These are phyloP conservation scores for Auricularia sp. DNA, from an alignment of 768 basidiomycete genomes.

Conservation along the genomic window DNA sequence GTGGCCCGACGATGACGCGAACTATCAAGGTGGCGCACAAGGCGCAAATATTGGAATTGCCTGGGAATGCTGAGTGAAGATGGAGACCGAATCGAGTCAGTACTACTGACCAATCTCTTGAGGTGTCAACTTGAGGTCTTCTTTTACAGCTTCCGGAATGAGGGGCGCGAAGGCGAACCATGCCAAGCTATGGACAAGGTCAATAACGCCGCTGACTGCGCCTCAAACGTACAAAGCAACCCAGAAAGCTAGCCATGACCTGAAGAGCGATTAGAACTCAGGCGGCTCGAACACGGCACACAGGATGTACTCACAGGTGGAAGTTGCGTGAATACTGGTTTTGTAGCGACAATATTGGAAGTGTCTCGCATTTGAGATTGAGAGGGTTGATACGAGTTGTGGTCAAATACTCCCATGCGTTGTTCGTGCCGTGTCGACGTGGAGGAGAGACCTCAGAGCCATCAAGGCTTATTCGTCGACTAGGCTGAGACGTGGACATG, in stretches of 20 bases:
- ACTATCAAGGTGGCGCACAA: slow-evolving; percentile 40
- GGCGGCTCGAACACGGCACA: neutral
- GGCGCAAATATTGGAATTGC: slow-evolving; percentile 42
- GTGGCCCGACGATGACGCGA: slow-evolving; percentile 39
- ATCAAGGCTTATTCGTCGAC: too few species aligned
- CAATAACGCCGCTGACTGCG: neutral
- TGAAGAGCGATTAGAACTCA: slow-evolving; percentile 1
- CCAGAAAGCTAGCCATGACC: slow-evolving; percentile 36
- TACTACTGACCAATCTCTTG: slow-evolving; percentile 31
- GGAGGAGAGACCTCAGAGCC: too few species aligned
- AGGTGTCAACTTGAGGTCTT: slow-evolving; percentile 39
- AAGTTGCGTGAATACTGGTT: slow-evolving; percentile 41
- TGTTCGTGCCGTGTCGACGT: too few species aligned
- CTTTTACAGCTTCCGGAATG: slow-evolving; percentile 44
- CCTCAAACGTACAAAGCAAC: slow-evolving; percentile 31
- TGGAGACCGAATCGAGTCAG: slow-evolving; percentile 7
- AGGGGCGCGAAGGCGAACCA: slow-evolving; percentile 60
- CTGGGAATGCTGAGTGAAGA: slow-evolving; percentile 10
- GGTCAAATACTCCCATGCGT: neutral
- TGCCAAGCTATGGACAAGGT: slow-evolving; percentile 18
- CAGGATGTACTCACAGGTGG: slow-evolving; percentile 31
- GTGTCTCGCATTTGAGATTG: slow-evolving; percentile 42
- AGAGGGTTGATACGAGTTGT: slow-evolving; percentile 30
- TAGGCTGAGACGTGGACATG: too few species aligned
- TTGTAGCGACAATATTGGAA: slow-evolving; percentile 40